These are phyloP conservation scores for Suhomyces canberraensis DNA, from an alignment of 805 yeast genomes.

Conservation along the genomic window DNA sequence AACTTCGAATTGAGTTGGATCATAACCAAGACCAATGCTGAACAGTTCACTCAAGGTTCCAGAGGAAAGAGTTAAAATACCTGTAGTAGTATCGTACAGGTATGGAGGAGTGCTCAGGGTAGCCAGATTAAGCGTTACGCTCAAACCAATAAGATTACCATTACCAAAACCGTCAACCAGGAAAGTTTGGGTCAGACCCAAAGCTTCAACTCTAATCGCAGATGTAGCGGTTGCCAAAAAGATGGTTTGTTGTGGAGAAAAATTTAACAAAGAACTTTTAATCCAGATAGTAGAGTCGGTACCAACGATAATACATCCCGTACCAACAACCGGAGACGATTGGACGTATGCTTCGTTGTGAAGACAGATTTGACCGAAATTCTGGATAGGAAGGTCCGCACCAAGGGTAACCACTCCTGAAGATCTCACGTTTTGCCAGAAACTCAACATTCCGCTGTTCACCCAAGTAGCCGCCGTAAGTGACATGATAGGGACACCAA, in stretches of 20 bases:
- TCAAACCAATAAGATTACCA: constrained; percentile 25
- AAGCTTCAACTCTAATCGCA: constrained; percentile 14
- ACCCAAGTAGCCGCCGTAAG: constrained; percentile 8
- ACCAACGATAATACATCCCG: constrained; percentile 27
- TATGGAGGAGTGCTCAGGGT: neutral
- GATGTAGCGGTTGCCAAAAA: constrained; percentile 8
- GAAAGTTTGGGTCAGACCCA: too few species aligned
- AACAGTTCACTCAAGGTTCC: constrained; percentile 6
- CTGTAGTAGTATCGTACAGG: constrained; percentile 10
- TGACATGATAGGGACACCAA: constrained; percentile 10
- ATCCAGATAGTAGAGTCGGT: constrained; percentile 9
- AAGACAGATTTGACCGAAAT: neutral
- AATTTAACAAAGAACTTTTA: constrained; percentile 5
- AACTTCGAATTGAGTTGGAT: constrained; percentile 2
- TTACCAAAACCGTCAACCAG: constrained; percentile 27
- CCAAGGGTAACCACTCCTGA: constrained; percentile 18
- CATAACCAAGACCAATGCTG: constrained; percentile 11
- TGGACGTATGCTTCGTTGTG: constrained; percentile 19
- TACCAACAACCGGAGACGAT: constrained; percentile 18
- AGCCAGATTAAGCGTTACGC: constrained; percentile 8
- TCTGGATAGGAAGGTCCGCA: constrained; percentile 7
- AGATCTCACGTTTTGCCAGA: constrained; percentile 19
- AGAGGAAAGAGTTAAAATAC: constrained; percentile 18
- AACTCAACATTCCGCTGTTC: constrained; percentile 21
- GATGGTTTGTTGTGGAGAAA: constrained; percentile 10